Evolutionary conservation across 148 eudicot genomes (phyloP), one percentile per base, ranked within the genome.

Genomic region (Diospyros kaki): DNA sequence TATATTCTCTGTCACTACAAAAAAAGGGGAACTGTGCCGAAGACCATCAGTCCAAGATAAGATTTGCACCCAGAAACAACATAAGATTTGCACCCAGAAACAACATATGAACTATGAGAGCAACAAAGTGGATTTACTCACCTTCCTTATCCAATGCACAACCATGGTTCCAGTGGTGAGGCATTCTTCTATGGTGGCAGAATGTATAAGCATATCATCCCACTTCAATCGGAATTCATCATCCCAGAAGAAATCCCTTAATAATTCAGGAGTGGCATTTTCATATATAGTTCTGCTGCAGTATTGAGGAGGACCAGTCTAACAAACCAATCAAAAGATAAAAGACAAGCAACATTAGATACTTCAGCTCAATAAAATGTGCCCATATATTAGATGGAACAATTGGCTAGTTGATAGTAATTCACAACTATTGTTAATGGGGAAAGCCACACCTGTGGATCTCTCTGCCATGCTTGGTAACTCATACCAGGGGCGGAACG

Each of bases 381-480:
- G 56, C 40, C 66, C 38, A 38, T 45, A 9, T 0, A 52, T 51
- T 53, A 48, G 38, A 17, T 5, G 40, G 28, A 39, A 64, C 56
- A 17, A 3, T 7, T 50, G 3, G 13, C 6, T 28, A 28, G 28
- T 28, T 28, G 28, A 28, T 28, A 28, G 28, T 28, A 28, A 28
- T 28, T 28, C 28, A 28, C 28, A 28, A 28, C 28, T 28, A 28
- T 28, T 0, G 28, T 28, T 28, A 17, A 59, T 13, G 7, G 10
- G 50, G 58, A 28, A 41, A 45, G 28, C 11, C 56, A 9, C 75
- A 95, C 99, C 98, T 83, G 88, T 74, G 83, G 89, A 50, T 95
- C 99, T 85, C 99, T 88, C 66, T 94, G 83, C 99, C 99, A 95
- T 72, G 99, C 99, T 75, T 84, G 87, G 72, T 95, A 95, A 74